phyloP scores from a whole-genome alignment of 192 early-diverging fungal genomes.

The Entomortierella beljakovae region DNA sequence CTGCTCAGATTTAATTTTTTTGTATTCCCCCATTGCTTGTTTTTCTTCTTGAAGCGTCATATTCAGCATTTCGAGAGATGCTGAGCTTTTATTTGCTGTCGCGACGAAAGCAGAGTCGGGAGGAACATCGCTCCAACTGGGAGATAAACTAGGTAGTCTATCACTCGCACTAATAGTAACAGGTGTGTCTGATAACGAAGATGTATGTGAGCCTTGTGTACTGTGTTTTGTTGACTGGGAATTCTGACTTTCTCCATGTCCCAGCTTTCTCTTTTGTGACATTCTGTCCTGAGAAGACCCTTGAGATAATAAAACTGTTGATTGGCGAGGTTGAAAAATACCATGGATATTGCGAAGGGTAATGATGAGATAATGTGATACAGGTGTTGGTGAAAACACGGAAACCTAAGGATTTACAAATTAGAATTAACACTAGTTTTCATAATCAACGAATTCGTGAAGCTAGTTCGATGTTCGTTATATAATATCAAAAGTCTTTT shows the following conservation, averaged over 20 bases:
- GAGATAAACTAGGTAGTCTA: background rate
- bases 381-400: conserved; percentile 32
- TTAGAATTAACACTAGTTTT: background rate
- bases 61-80: background rate
- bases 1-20: background rate
- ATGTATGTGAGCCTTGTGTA: background rate
- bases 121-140: background rate
- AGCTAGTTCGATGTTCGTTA: background rate
- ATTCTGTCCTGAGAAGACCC: conserved; percentile 31
- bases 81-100: background rate
- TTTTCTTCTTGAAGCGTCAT: background rate
- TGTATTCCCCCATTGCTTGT: background rate
- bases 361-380: conserved; percentile 49
- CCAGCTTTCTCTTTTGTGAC: conserved; percentile 17
- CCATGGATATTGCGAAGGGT: conserved; percentile 19
- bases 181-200: background rate
- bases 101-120: background rate
- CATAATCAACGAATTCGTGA: no score
- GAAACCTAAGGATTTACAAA: conserved; percentile 21
- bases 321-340: conserved; percentile 13
- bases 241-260: background rate
- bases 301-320: conserved; percentile 22
- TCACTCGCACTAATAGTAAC: background rate
- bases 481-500: background rate
- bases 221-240: background rate